A percentile compares a stretch with the other conserved stretches of the same genome.
Evolutionary conservation across 78 protist species (phyloP).

Genomic region (Guillardia theta): DNA sequence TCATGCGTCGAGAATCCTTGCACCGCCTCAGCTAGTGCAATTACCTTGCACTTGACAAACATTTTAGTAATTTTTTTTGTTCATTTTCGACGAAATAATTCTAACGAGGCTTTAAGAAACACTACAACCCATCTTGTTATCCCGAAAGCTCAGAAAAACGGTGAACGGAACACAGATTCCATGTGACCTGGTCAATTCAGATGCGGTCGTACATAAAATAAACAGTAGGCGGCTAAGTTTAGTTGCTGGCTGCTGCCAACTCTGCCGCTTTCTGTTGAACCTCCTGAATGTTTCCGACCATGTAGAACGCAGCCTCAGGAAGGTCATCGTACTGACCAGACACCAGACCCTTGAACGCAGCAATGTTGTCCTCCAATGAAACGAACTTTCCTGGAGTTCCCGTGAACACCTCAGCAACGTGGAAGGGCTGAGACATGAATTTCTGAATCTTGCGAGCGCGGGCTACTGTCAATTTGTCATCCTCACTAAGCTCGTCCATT

Average conservation of each 20-base stretch:
- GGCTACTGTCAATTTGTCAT: constrained; percentile 92
- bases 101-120: neutral
- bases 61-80: neutral
- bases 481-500: constrained; percentile 96
- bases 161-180: neutral
- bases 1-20: too few species aligned
- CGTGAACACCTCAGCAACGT: constrained; percentile 97
- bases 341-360: constrained; percentile 82
- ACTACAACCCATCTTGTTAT: neutral
- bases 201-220: too few species aligned
- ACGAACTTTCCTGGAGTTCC: constrained; percentile 88
- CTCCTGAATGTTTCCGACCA: constrained; percentile 91
- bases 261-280: constrained; percentile 60
- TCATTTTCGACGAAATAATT: neutral
- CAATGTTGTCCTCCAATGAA: constrained; percentile 80
- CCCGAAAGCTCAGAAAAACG: neutral
- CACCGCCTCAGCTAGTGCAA: too few species aligned
- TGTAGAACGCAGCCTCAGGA: constrained; percentile 97
- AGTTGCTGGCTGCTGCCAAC: constrained; percentile 53
- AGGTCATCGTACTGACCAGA: constrained; percentile 89
- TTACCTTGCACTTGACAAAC: neutral
- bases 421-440: constrained; percentile 99
- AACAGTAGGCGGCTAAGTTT: neutral
- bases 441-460: constrained; percentile 97
- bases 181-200: too few species aligned